Conservation (phyloP, 1,284 basidiomycete species). For the Anthracocystis panici-leucophaei region DNA sequence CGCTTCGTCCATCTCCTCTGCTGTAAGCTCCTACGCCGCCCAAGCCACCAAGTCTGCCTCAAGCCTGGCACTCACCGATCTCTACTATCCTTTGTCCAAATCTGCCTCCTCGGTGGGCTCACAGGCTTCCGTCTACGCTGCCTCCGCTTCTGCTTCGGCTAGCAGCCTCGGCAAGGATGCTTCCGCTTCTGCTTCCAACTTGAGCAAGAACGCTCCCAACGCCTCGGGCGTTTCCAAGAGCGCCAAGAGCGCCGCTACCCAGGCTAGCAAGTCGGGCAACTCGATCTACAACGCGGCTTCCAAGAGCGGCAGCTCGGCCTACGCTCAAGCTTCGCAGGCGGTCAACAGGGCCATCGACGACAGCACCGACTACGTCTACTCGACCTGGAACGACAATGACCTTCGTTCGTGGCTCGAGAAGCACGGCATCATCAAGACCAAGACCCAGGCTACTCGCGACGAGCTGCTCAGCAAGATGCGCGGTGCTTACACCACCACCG, state of each 20-base stretch:
- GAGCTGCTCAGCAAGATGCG: constrained; percentile 57
- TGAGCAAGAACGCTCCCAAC: constrained; percentile 36
- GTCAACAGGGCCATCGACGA: constrained; percentile 51
- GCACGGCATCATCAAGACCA: constrained; percentile 61
- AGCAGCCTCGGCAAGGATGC: constrained; percentile 31
- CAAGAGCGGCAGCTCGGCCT: constrained; percentile 52
- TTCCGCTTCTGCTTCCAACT: constrained; percentile 25
- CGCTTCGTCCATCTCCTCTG: constrained; percentile 58
- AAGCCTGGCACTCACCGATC: constrained; percentile 52
- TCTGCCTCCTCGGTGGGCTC: constrained; percentile 48
- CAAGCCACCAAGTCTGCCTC: constrained; percentile 42
- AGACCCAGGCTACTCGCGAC: constrained; percentile 56
- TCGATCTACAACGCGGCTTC: constrained; percentile 44
- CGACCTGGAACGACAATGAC: constrained; percentile 62
- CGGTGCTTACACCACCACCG: constrained; percentile 57
- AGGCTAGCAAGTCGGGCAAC: constrained; percentile 47
- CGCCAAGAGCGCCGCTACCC: constrained; percentile 49
- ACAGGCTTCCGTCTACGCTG: constrained; percentile 55
- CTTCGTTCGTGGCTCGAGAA: constrained; percentile 59
- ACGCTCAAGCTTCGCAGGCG: constrained; percentile 54
- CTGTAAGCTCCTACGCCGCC: constrained; percentile 51
- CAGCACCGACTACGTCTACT: constrained; percentile 67
- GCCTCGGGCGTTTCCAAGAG: constrained; percentile 40
- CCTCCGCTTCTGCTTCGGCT: constrained; percentile 28
- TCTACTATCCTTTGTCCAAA: constrained; percentile 56